Evolutionary conservation across 2,329 filamentous ascomycete genomes (phyloP).

Genomic region (Penicillium olsonii): DNA sequence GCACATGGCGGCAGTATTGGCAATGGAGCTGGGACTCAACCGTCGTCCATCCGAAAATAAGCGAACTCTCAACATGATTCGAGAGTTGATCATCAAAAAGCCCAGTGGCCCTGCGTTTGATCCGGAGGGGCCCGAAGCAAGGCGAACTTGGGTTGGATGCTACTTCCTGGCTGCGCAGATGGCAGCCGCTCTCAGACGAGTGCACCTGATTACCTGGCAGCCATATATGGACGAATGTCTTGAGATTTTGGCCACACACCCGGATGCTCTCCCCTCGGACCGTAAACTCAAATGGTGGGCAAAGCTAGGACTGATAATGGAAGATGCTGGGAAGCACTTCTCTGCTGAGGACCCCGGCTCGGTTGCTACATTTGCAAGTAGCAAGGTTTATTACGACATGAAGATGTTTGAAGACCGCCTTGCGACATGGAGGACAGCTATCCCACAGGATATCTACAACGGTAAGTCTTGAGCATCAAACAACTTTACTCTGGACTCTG

Average conservation of each 20-base stretch:
- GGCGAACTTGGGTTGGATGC: conserved; percentile 61
- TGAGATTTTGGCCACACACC: conserved; percentile 57
- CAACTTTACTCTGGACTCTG: neutral
- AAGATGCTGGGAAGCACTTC: conserved; percentile 69
- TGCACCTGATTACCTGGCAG: conserved; percentile 61
- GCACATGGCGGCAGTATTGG: conserved; percentile 78
- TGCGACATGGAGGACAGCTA: conserved; percentile 58
- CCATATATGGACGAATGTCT: conserved; percentile 66
- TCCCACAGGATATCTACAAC: conserved; percentile 56
- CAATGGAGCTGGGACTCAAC: conserved; percentile 78
- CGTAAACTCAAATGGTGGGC: conserved; percentile 59
- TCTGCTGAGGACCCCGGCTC: conserved; percentile 64
- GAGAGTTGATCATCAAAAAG: conserved; percentile 43
- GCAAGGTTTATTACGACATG: conserved; percentile 65
- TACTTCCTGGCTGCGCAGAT: conserved; percentile 62
- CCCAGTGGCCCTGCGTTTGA: conserved; percentile 34
- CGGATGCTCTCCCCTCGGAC: conserved; percentile 60
- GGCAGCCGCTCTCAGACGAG: conserved; percentile 59
- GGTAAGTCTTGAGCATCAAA: conserved; percentile 49
- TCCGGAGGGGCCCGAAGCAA: conserved; percentile 57
- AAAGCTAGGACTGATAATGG: conserved; percentile 62
- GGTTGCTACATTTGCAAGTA: conserved; percentile 58
- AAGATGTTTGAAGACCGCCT: conserved; percentile 66
- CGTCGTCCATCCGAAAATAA: conserved; percentile 48
- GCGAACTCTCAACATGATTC: conserved; percentile 36